Conservation (phyloP, 192 early-diverging fungal genomes). For the Dissophora globulifera region DNA sequence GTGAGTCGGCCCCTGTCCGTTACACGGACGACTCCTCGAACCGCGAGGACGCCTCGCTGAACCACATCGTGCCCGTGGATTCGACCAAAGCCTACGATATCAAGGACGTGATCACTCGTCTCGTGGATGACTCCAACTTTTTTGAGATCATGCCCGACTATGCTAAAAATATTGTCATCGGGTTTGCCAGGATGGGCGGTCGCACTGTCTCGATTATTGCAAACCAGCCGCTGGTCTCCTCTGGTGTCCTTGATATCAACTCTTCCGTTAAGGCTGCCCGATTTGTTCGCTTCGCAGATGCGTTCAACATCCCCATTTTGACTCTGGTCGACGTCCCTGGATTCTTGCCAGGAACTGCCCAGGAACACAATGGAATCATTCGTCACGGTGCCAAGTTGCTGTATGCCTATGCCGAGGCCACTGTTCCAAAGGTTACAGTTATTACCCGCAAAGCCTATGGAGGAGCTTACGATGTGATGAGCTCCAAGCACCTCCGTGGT, state of each 20-base stretch:
- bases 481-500: slow-evolving; percentile 94
- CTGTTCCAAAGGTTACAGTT: slow-evolving; percentile 95
- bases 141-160: slow-evolving; percentile 94
- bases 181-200: slow-evolving; percentile 88
- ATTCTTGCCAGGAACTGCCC: slow-evolving; percentile 92
- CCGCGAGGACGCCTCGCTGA: slow-evolving; percentile 81
- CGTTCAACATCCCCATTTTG: slow-evolving; percentile 93
- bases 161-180: slow-evolving; percentile 93
- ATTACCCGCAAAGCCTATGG: slow-evolving; percentile 98
- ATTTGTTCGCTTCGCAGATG: slow-evolving; percentile 96
- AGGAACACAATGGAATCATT: slow-evolving; percentile 97
- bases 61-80: slow-evolving; percentile 90
- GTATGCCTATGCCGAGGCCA: slow-evolving; percentile 95
- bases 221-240: slow-evolving; percentile 96
- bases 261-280: slow-evolving; percentile 94
- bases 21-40: slow-evolving; percentile 70
- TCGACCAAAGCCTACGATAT: slow-evolving; percentile 96
- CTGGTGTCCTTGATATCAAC: slow-evolving; percentile 96
- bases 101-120: slow-evolving; percentile 83
- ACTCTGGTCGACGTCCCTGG: slow-evolving; percentile 98
- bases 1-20: slow-evolving; percentile 70
- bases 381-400: slow-evolving; percentile 95
- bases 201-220: slow-evolving; percentile 89
- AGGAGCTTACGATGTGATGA: slow-evolving; percentile 98
- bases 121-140: slow-evolving; percentile 86